These are phyloP conservation scores for Alloteropsis angusta DNA, from an alignment of 202 grass and related monocot genomes.

Conservation along the genomic window DNA sequence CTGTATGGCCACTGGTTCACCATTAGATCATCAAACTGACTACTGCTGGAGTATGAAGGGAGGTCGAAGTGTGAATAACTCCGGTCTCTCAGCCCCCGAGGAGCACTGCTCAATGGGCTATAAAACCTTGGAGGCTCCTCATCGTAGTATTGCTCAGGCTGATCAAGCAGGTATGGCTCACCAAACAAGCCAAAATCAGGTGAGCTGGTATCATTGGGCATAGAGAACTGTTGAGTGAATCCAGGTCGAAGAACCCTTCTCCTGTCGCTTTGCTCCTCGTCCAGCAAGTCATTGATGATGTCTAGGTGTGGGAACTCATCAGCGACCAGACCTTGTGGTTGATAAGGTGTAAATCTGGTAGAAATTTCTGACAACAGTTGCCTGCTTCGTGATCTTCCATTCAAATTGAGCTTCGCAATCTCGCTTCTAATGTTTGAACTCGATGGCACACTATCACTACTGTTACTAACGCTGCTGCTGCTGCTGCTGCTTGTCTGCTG, in stretches of 20 bases:
- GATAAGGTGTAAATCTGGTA: conserved; percentile 48
- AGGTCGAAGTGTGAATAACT: conserved; percentile 58
- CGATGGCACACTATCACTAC: not conserved
- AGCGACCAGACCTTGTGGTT: conserved; percentile 47
- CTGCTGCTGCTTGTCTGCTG: conserved; percentile 34
- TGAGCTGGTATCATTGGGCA: conserved; percentile 36
- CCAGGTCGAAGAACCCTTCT: conserved; percentile 33
- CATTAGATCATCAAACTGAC: conserved; percentile 51
- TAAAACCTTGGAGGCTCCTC: conserved; percentile 30
- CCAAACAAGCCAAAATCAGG: conserved; percentile 37
- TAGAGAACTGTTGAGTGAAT: conserved; percentile 58
- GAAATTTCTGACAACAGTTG: conserved; percentile 41
- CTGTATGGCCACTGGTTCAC: conserved; percentile 54
- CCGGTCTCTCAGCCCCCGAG: conserved; percentile 32
- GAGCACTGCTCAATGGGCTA: conserved; percentile 22
- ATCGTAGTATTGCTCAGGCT: conserved; percentile 38
- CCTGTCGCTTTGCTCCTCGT: conserved; percentile 61
- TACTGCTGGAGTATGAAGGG: conserved; percentile 33
- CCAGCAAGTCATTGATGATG: conserved; percentile 91
- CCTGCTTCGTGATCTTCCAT: conserved; percentile 37
- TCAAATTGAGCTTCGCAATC: conserved; percentile 46
- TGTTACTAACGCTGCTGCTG: not conserved
- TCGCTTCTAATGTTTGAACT: conserved; percentile 34
- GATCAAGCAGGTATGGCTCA: conserved; percentile 42
- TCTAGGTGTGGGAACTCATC: conserved; percentile 97